Evolutionary conservation across 768 basidiomycete genomes (phyloP).

Genomic region (Gelatoporia subvermispora): DNA sequence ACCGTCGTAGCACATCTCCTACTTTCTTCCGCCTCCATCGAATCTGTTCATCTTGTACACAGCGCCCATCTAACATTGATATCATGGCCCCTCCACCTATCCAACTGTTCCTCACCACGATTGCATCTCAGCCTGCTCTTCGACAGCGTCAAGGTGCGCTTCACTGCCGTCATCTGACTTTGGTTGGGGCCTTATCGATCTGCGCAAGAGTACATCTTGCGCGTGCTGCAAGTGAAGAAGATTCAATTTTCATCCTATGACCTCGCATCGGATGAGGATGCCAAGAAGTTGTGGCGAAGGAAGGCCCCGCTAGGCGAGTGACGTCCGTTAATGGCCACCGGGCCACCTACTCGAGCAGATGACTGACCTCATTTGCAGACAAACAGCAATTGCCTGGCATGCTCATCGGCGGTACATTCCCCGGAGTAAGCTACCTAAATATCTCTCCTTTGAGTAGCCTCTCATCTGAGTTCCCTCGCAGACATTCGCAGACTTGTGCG

Average conservation of each 20-base stretch:
- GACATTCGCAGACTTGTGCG: conserved; percentile 76
- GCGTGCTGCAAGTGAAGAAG: conserved; percentile 83
- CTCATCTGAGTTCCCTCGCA: conserved; percentile 22
- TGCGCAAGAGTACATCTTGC: conserved; percentile 68
- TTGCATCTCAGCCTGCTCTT: conserved; percentile 73
- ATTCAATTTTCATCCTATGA: conserved; percentile 80
- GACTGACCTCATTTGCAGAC: conserved; percentile 35
- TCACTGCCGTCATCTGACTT: background rate
- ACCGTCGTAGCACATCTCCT: background rate
- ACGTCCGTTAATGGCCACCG: background rate
- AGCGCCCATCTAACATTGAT: background rate
- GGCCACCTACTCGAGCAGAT: background rate
- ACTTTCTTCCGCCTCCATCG: background rate
- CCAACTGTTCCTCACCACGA: conserved; percentile 82
- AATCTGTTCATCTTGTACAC: background rate
- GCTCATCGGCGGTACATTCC: conserved; percentile 69
- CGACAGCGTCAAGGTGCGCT: conserved; percentile 71
- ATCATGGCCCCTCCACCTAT: conserved; percentile 79
- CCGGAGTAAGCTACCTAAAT: conserved; percentile 53
- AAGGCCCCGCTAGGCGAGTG: conserved; percentile 64
- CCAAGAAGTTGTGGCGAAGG: conserved; percentile 76
- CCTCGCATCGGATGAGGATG: conserved; percentile 78
- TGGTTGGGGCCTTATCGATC: background rate
- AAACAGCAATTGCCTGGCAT: conserved; percentile 85
- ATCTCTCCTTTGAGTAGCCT: background rate